These are phyloP conservation scores for Datura wrightii DNA, from an alignment of 257 asterid genomes.

Conservation along the genomic window DNA sequence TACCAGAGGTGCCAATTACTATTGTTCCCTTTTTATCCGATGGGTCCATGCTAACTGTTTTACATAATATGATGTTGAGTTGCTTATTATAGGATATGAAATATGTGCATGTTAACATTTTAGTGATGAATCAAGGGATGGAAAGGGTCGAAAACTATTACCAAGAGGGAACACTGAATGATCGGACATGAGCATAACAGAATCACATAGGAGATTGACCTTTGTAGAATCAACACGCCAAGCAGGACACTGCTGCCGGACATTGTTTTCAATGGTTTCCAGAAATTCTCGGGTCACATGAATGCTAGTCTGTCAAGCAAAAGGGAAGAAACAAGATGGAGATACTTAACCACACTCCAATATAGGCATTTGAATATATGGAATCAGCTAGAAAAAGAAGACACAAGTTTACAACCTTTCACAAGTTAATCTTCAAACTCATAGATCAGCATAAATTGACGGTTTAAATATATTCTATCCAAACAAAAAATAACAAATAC, in stretches of 20 bases:
- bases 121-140: background rate
- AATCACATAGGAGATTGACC: conserved; percentile 69
- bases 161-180: conserved; percentile 88
- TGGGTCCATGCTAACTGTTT: background rate
- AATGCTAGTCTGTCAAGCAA: conserved; percentile 59
- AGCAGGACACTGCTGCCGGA: conserved; percentile 74
- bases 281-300: conserved; percentile 77
- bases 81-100: background rate
- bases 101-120: background rate
- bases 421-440: conserved; percentile 6
- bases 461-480: background rate
- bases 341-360: conserved; percentile 24
- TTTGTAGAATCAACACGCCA: conserved; percentile 86
- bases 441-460: background rate
- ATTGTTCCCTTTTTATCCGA: background rate
- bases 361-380: conserved; percentile 15
- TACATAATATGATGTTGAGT: background rate
- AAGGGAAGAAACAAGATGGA: background rate
- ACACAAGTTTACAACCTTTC: conserved; percentile 8
- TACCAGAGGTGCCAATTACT: background rate
- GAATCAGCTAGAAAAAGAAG: conserved; percentile 28
- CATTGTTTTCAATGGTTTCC: conserved; percentile 79
- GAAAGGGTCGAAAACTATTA: conserved; percentile 35
- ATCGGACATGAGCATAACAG: conserved; percentile 78
- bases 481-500: background rate